Evolutionary conservation across 164 flowering plant species (phyloP).

Genomic region (Echeveria elegans): DNA sequence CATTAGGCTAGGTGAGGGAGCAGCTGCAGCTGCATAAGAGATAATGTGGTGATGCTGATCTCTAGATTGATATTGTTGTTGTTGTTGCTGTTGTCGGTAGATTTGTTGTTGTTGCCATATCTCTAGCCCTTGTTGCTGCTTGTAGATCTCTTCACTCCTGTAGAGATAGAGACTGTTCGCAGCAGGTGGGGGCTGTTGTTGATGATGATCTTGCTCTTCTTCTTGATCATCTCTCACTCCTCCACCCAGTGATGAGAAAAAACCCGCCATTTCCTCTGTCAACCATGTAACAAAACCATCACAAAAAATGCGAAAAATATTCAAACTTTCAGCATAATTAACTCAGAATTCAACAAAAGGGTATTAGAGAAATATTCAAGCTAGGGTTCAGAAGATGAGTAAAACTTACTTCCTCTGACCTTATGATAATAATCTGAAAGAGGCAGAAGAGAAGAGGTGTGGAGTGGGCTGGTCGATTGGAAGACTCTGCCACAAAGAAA

Average conservation of each 20-base stretch:
- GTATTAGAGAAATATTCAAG: not conserved
- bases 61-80: constrained; percentile 12
- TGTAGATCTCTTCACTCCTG: constrained; percentile 38
- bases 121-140: constrained; percentile 33
- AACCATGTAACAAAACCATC: not conserved
- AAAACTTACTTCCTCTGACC: not conserved
- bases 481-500: not conserved
- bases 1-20: not conserved
- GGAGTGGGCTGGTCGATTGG: not conserved
- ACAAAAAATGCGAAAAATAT: constrained; percentile 10
- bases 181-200: constrained; percentile 8
- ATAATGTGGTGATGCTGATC: constrained; percentile 28
- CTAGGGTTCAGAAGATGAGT: not conserved
- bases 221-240: constrained; percentile 10
- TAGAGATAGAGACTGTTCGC: constrained; percentile 23
- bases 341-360: not conserved
- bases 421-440: not conserved
- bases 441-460: not conserved
- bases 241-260: constrained; percentile 35
- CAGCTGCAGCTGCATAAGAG: constrained; percentile 18
- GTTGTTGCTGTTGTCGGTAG: constrained; percentile 20
- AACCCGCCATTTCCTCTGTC: constrained; percentile 45
- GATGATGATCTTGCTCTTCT: constrained; percentile 4
- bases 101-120: constrained; percentile 40
- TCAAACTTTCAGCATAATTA: constrained; percentile 20